Evolutionary conservation across 352 stramenopile genomes (phyloP).

Genomic region (Aphanomyces cochlioides): DNA sequence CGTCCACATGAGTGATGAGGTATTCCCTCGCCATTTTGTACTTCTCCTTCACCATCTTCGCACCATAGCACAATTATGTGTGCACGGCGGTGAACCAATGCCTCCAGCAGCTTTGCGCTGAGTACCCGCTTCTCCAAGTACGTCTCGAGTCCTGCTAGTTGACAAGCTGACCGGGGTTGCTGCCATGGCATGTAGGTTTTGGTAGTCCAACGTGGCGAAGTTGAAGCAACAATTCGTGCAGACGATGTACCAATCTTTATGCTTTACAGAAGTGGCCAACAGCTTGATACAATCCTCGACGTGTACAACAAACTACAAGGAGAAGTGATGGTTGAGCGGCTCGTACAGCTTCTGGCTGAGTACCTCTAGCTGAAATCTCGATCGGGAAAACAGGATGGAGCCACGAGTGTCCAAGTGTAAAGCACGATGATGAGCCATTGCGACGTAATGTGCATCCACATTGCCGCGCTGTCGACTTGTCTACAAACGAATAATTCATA

Average conservation of each 20-base stretch:
- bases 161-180: not conserved
- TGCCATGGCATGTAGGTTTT: slow-evolving; percentile 44
- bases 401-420: slow-evolving; percentile 93
- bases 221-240: slow-evolving; percentile 60
- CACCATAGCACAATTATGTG: slow-evolving; percentile 47
- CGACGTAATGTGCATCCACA: slow-evolving; percentile 94
- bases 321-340: slow-evolving; percentile 56
- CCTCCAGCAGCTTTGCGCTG: slow-evolving; percentile 48
- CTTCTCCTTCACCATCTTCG: not conserved
- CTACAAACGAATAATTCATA: slow-evolving; percentile 2
- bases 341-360: slow-evolving; percentile 20
- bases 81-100: slow-evolving; percentile 67
- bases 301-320: slow-evolving; percentile 52
- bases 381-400: slow-evolving; percentile 91
- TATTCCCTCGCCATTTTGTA: slow-evolving; percentile 31
- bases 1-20: slow-evolving; percentile 29
- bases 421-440: slow-evolving; percentile 93
- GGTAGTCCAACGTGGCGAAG: slow-evolving; percentile 57
- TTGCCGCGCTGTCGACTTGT: slow-evolving; percentile 60
- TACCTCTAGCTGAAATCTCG: slow-evolving; percentile 77
- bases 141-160: not conserved
- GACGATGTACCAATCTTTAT: slow-evolving; percentile 64
- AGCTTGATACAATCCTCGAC: slow-evolving; percentile 59
- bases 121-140: slow-evolving; percentile 66
- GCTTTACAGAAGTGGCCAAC: slow-evolving; percentile 50